Conservation (phyloP, 345 rosid genomes). For the Eucalyptus paniculata region DNA sequence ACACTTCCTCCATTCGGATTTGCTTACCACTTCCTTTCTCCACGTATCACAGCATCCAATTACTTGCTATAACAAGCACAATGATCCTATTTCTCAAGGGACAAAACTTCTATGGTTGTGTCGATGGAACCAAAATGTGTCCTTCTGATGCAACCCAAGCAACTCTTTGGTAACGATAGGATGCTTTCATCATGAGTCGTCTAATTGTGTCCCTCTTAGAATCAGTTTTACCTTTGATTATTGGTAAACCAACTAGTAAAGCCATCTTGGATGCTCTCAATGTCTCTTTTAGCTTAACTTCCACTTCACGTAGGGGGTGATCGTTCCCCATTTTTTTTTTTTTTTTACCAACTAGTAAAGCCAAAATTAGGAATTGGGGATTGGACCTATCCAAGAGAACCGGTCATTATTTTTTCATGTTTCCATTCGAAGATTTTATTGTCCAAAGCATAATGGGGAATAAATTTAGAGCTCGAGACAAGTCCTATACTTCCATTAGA, state of each 20-base stretch:
- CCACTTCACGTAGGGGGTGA: not conserved
- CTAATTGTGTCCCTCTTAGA: not conserved
- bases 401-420: too few relatives aligned
- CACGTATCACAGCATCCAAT: not conserved
- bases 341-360: too few relatives aligned
- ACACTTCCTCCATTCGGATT: not conserved
- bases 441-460: too few relatives aligned
- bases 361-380: too few relatives aligned
- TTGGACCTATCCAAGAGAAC: too few relatives aligned
- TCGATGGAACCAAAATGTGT: not conserved
- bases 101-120: not conserved
- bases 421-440: too few relatives aligned
- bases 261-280: not conserved
- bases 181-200: not conserved
- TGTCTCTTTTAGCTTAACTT: not conserved
- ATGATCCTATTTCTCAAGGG: not conserved
- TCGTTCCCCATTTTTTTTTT: too few relatives aligned
- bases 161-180: not conserved
- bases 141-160: not conserved
- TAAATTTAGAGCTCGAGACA: too few relatives aligned
- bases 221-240: not conserved
- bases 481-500: fast-evolving
- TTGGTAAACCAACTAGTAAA: not conserved
- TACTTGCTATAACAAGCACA: not conserved
- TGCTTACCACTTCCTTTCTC: not conserved